Evolutionary conservation across 106 monocot genomes (phyloP).

Genomic region (Dendrobium huoshanense): DNA sequence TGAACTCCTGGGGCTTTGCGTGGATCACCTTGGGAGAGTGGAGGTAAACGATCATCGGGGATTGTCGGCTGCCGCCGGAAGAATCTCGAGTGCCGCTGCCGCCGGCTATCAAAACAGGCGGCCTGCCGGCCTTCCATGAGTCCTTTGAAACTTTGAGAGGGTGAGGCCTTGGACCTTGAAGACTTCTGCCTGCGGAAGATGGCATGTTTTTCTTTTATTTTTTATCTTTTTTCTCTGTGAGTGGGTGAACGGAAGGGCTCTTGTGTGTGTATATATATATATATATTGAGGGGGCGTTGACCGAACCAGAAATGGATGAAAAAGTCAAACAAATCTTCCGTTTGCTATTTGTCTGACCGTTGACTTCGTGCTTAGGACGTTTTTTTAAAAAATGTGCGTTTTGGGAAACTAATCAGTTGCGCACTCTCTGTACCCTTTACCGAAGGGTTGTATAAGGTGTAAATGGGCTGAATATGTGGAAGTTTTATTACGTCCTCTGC

Average conservation of each 20-base stretch:
- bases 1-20: slow-evolving; percentile 13
- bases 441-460: no score
- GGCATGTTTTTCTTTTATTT: slow-evolving; percentile 1
- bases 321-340: background rate
- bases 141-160: background rate
- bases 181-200: background rate
- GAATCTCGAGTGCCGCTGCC: background rate
- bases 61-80: background rate
- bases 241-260: background rate
- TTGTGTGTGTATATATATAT: background rate
- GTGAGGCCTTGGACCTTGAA: slow-evolving; percentile 12
- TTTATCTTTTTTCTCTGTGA: background rate
- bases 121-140: background rate
- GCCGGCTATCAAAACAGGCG: no score
- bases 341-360: background rate
- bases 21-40: slow-evolving; percentile 16
- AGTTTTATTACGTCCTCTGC: no score
- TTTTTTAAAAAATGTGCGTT: background rate
- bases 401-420: background rate
- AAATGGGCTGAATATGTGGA: no score
- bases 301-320: background rate
- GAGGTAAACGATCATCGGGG: slow-evolving; percentile 9
- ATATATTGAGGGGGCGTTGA: background rate
- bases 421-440: background rate
- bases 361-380: background rate